Conservation (phyloP, 163 green algal species). For the Scenedesmus sp. region DNA sequence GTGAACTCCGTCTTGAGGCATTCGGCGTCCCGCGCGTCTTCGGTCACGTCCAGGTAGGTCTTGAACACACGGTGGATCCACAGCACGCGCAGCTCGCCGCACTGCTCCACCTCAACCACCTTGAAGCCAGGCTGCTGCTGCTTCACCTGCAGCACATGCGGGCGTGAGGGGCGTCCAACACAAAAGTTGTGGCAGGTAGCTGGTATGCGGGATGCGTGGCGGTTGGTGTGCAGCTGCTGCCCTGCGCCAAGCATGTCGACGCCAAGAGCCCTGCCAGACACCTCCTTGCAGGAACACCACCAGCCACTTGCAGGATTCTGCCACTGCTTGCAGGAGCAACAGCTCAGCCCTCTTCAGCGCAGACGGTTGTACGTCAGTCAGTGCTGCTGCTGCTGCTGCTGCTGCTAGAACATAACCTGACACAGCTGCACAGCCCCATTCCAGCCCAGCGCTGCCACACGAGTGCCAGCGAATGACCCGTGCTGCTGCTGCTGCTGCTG, state of each 20-base stretch:
- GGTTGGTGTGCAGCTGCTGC: neutral
- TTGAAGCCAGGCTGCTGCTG: slow-evolving; percentile 56
- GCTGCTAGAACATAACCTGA: neutral
- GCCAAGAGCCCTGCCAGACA: too few species aligned
- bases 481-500: slow-evolving; percentile 14
- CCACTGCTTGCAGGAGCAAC: neutral
- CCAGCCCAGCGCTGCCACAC: too few species aligned
- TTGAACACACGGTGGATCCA: slow-evolving; percentile 56
- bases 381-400: neutral
- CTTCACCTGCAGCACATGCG: slow-evolving; percentile 7
- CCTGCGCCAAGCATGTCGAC: too few species aligned
- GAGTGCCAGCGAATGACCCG: too few species aligned
- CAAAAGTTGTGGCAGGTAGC: too few species aligned
- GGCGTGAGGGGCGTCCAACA: too few species aligned
- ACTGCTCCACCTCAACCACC: slow-evolving; percentile 66
- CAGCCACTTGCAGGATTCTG: too few species aligned
- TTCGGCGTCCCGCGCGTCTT: slow-evolving; percentile 61
- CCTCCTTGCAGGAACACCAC: too few species aligned
- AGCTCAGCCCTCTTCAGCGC: neutral
- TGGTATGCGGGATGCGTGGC: too few species aligned
- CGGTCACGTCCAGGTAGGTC: slow-evolving; percentile 65
- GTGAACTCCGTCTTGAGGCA: slow-evolving; percentile 61
- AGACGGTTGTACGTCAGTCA: neutral
- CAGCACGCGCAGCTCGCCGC: slow-evolving; percentile 56
- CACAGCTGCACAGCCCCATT: neutral